A percentile compares a stretch with the other conserved stretches of the same genome.
Conservation (phyloP, 1,284 basidiomycete species). For the Cystobasidium pallidum region DNA sequence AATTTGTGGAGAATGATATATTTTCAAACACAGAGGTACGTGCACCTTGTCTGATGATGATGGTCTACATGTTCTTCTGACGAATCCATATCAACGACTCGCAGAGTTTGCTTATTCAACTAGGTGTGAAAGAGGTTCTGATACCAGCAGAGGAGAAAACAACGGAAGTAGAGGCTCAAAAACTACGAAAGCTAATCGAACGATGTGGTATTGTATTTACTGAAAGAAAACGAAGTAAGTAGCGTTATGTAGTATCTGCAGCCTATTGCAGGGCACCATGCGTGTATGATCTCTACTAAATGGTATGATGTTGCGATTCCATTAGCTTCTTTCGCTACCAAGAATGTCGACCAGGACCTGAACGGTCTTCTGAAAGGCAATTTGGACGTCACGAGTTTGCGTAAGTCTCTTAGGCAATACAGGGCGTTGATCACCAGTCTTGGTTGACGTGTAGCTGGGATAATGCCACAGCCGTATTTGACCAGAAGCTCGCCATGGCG, state of each 20-base stretch:
- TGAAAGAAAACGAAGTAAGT: constrained; percentile 78
- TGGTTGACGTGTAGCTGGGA: no score
- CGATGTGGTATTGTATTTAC: constrained; percentile 89
- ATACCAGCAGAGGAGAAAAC: constrained; percentile 62
- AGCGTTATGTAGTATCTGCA: no score
- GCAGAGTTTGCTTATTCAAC: constrained; percentile 76
- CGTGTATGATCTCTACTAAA: neutral
- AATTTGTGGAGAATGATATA: constrained; percentile 92
- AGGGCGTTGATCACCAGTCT: no score
- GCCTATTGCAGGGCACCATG: no score
- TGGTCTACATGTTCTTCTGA: no score
- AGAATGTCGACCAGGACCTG: constrained; percentile 82
- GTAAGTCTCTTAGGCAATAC: constrained; percentile 53
- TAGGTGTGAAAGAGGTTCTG: constrained; percentile 91
- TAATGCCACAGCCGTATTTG: constrained; percentile 68
- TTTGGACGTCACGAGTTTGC: constrained; percentile 59
- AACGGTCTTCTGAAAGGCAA: constrained; percentile 69
- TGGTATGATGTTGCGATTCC: constrained; percentile 27
- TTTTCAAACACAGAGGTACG: constrained; percentile 92
- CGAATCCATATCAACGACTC: no score
- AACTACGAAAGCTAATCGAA: constrained; percentile 80
- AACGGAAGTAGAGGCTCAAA: constrained; percentile 78
- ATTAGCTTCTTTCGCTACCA: constrained; percentile 78
- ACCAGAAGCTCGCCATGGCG: constrained; percentile 75
- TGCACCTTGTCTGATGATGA: constrained; percentile 13